A percentile compares a stretch with the other conserved stretches of the same genome.
Evolutionary conservation across 805 yeast genomes (phyloP).

Genomic region (Candida pseudofarinosa): DNA sequence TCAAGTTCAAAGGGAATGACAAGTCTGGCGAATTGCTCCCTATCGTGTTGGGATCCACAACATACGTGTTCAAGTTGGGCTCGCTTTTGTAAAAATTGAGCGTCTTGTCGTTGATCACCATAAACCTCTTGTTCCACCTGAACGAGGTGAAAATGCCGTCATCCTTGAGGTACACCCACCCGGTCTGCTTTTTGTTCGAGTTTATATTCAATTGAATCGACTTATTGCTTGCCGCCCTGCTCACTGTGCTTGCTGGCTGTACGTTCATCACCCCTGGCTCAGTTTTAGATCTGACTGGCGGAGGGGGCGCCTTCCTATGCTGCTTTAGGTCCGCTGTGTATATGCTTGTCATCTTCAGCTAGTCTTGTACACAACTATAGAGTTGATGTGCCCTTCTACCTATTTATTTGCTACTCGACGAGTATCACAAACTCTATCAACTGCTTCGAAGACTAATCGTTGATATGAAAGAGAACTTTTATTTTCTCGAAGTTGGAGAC

Average conservation of each 20-base stretch:
- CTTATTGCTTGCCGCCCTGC: not conserved
- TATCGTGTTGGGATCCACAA: constrained; percentile 27
- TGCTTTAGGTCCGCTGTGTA: constrained; percentile 38
- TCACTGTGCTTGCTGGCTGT: not conserved
- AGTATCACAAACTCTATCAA: not conserved
- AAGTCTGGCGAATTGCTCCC: constrained; percentile 25
- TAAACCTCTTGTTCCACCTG: constrained; percentile 86
- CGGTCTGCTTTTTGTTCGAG: constrained; percentile 43
- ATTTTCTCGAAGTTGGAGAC: not conserved
- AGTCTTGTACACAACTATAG: not conserved
- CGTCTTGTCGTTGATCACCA: constrained; percentile 72
- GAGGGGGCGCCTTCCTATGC: constrained; percentile 44
- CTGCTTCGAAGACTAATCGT: not conserved
- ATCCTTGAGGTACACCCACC: constrained; percentile 91
- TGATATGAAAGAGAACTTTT: not conserved
- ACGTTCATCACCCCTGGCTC: not conserved
- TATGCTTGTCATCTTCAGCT: constrained; percentile 29
- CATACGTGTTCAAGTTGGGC: constrained; percentile 28
- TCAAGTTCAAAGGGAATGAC: constrained; percentile 35
- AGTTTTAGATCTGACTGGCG: constrained; percentile 21
- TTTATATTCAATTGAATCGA: constrained; percentile 14
- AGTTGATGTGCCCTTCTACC: not conserved
- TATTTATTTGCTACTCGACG: not conserved
- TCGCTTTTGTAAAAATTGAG: constrained; percentile 75
- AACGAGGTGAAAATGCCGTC: constrained; percentile 81